phyloP scores from a whole-genome alignment of 208 protist genomes.

The Leishmania guyanensis region DNA sequence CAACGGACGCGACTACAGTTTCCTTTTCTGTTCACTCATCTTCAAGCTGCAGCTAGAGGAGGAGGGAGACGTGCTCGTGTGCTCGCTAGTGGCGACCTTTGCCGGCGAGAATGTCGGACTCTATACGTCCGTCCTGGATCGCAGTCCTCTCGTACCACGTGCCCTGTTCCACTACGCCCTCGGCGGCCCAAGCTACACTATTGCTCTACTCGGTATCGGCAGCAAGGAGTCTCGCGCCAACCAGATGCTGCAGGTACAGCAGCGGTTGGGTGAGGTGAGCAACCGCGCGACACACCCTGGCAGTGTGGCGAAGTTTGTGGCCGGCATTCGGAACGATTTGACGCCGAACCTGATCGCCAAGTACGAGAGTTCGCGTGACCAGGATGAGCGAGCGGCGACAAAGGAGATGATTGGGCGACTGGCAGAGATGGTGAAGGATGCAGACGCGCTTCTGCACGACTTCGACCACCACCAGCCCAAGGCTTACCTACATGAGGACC shows the following conservation, averaged over 20 bases:
- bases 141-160: constrained; percentile 64
- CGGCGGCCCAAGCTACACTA: constrained; percentile 81
- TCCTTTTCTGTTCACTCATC: constrained; percentile 72
- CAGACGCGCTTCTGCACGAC: constrained; percentile 60
- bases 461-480: constrained; percentile 78
- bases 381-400: constrained; percentile 38
- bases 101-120: constrained; percentile 72
- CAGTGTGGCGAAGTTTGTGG: constrained; percentile 77
- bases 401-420: constrained; percentile 62
- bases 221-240: constrained; percentile 60
- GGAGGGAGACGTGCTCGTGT: constrained; percentile 73
- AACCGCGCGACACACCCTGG: constrained; percentile 73
- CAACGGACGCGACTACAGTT: constrained; percentile 54
- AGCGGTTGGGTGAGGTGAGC: constrained; percentile 58
- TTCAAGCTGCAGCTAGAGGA: constrained; percentile 63
- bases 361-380: constrained; percentile 35
- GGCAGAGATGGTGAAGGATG: constrained; percentile 74
- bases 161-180: constrained; percentile 84
- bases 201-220: constrained; percentile 75
- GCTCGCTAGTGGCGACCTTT: constrained; percentile 66
- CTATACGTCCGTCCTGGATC: constrained; percentile 69
- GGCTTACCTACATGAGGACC: constrained; percentile 67
- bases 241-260: constrained; percentile 74
- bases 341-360: constrained; percentile 59
- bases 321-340: constrained; percentile 65